phyloP scores from a whole-genome alignment of 1,139 yeast genomes.

The Zygosaccharomyces pseudobailii region DNA sequence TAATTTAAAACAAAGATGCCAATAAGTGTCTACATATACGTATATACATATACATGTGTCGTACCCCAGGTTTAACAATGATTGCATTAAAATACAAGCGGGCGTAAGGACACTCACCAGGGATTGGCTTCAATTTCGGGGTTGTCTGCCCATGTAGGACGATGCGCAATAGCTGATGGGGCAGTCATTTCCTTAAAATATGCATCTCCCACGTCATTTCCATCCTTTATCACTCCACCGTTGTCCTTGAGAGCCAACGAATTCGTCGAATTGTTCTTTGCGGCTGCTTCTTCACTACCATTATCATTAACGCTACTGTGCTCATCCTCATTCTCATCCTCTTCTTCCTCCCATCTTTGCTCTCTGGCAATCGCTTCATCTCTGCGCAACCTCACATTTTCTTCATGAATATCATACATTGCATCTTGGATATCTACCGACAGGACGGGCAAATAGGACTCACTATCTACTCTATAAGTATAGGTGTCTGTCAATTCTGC shows the following conservation, averaged over 20 bases:
- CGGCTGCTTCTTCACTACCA: conserved; percentile 5
- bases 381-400: conserved; percentile 28
- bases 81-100: not conserved
- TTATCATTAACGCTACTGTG: not conserved
- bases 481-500: conserved; percentile 55
- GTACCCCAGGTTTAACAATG: not conserved
- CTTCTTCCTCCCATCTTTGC: conserved; percentile 10
- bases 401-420: conserved; percentile 56
- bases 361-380: conserved; percentile 12
- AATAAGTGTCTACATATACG: not conserved
- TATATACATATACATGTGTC: not conserved
- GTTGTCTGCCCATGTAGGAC: conserved; percentile 24
- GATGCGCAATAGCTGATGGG: conserved; percentile 24
- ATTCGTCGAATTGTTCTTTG: not conserved
- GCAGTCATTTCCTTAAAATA: conserved; percentile 21
- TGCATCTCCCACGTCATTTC: conserved; percentile 11
- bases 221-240: not conserved
- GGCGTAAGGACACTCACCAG: conserved; percentile 21
- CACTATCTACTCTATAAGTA: conserved; percentile 52
- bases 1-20: not conserved
- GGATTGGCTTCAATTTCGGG: conserved; percentile 32
- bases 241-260: conserved; percentile 3
- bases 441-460: conserved; percentile 52
- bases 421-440: conserved; percentile 58
- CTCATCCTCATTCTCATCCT: conserved; percentile 5